phyloP scores from a whole-genome alignment of 345 rosid species.

The Hypericum androsaemum region DNA sequence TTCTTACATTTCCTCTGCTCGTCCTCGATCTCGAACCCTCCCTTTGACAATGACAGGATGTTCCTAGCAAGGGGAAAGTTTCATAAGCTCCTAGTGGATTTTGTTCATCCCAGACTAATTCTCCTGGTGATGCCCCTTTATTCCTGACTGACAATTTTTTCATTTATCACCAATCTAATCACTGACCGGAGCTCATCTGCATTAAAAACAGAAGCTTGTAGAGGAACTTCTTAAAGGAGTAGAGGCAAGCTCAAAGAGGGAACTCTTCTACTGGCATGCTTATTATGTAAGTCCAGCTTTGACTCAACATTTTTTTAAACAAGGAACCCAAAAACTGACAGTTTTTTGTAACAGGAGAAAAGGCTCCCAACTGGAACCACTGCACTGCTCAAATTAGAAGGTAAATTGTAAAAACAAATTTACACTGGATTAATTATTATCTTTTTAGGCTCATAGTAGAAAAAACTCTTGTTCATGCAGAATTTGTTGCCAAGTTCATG shows the following conservation, averaged over 20 bases:
- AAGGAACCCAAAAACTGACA: constrained; percentile 5
- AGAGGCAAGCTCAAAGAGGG: constrained; percentile 36
- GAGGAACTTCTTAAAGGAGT: constrained; percentile 42
- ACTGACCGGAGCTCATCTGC: constrained; percentile 8
- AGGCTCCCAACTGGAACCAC: constrained; percentile 54
- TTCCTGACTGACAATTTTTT: not conserved
- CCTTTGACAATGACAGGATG: constrained; percentile 22
- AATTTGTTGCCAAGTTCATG: constrained; percentile 59
- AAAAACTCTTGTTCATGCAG: constrained; percentile 21
- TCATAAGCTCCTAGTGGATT: constrained; percentile 50
- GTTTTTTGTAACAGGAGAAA: constrained; percentile 35
- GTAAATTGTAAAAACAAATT: constrained; percentile 11
- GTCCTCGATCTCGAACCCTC: not conserved
- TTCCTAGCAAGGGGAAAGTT: constrained; percentile 36
- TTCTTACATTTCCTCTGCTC: not conserved
- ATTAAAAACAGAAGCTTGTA: constrained; percentile 41
- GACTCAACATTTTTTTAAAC: not conserved
- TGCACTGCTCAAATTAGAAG: constrained; percentile 61
- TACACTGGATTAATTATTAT: too few relatives aligned
- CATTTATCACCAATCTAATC: not conserved
- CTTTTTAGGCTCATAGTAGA: too few relatives aligned
- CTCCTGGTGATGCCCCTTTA: constrained; percentile 34
- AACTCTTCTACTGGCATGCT: constrained; percentile 57
- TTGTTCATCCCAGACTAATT: constrained; percentile 50
- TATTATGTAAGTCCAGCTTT: constrained; percentile 40